Evolutionary conservation across 371 early-diverging fungal genomes (phyloP).

Genomic region (Fennellomyces sp.): DNA sequence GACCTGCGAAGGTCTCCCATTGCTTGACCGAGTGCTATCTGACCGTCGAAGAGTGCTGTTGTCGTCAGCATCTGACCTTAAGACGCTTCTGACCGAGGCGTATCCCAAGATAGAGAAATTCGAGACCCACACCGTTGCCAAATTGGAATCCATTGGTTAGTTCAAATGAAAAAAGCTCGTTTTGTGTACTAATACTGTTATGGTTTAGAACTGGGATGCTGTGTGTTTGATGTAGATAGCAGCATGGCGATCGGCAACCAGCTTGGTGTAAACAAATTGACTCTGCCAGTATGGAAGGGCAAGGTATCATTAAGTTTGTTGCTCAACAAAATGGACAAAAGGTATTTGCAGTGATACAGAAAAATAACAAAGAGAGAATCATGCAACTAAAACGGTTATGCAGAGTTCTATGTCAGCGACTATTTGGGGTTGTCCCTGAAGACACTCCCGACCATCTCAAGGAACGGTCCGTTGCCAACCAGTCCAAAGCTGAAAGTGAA

Average conservation of each 20-base stretch:
- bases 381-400: not conserved
- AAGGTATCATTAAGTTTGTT: constrained; percentile 70
- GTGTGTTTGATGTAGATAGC: constrained; percentile 64
- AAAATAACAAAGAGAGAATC: too few species aligned
- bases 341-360: too few species aligned
- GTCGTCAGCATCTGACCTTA: constrained; percentile 35
- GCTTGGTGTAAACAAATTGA: constrained; percentile 17
- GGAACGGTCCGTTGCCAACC: constrained; percentile 20
- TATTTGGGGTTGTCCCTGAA: constrained; percentile 48
- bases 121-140: constrained; percentile 10
- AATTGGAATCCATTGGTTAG: constrained; percentile 10
- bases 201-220: constrained; percentile 37
- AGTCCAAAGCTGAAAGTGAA: constrained; percentile 6
- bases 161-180: constrained; percentile 15
- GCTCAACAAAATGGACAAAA: constrained; percentile 74
- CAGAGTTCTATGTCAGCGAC: constrained; percentile 45
- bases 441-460: constrained; percentile 44
- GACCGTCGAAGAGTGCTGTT: constrained; percentile 51
- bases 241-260: constrained; percentile 4
- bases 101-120: constrained; percentile 63
- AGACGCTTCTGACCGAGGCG: constrained; percentile 58
- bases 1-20: constrained; percentile 76
- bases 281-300: constrained; percentile 81
- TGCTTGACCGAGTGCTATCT: constrained; percentile 59
- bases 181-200: not conserved